Evolutionary conservation across 768 basidiomycete genomes (phyloP), one percentile per base, ranked within the genome.

Genomic region (Piloderma croceum): DNA sequence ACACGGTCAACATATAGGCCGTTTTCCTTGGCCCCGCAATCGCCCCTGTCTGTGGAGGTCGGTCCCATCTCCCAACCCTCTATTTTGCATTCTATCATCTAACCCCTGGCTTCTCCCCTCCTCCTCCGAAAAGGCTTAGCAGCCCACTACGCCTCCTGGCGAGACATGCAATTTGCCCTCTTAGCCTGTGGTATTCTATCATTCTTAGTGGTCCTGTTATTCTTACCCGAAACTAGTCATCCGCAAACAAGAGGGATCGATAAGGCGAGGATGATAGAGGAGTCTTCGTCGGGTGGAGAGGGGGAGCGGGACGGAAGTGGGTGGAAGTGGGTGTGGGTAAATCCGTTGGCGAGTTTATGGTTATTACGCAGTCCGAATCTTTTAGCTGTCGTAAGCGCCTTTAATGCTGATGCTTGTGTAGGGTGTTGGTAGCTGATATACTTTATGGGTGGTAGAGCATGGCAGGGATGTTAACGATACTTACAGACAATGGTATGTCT

Each of bases 151-250:
- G 69, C 68, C 24, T 83, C 83, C 0, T 87, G 84, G 83, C 70
- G 83, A 0, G 45, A 67, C 3, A 72, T 81, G 56, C 81, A 86
- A 51, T 51, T 59, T 6, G 49, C 51, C 0, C 43, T 85, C 1
- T 72, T 70, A 3, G 25, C 65, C 0, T 54, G 62, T 27, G 72
- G 70, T 2, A 24, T 73, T 0, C 11, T 68, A 1, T 60, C 65
- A 2, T 63, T 75, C 24, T 6, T 69, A 5, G 44, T 62, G 5
- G 63, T 83, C 23, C 36, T 53, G 2, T 31, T 70, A 3, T 68
- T 68, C 38, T 68, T 83, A n/a, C 83, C 82, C 0, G 83, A 86
- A 49, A 85, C 83, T 3, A 74, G 71, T 36, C 77, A 81, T 48
- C 81, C 83, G 1, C 71, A 76, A 6, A 52, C 69, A 1, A 63